A percentile compares a stretch with the other conserved stretches of the same genome.
phyloP scores from a whole-genome alignment of 1,284 basidiomycete genomes.

The Omphalotus olearius region DNA sequence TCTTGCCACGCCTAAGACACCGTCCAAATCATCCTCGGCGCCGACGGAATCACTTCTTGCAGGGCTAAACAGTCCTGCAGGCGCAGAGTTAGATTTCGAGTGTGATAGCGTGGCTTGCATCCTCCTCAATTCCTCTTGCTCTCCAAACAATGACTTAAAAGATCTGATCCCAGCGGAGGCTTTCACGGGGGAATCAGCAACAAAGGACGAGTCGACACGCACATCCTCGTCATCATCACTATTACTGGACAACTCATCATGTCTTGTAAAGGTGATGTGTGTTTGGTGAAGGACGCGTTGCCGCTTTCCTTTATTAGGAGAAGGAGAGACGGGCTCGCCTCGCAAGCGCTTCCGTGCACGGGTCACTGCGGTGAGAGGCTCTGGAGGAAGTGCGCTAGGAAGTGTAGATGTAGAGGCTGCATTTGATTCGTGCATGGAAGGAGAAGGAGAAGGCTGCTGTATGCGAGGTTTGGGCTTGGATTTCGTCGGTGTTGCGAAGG shows the following conservation, averaged over 20 bases:
- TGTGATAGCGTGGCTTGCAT: conserved; percentile 10
- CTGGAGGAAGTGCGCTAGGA: conserved; percentile 17
- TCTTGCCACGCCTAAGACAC: neutral
- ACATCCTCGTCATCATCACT: conserved; percentile 38
- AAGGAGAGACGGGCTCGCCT: conserved; percentile 76
- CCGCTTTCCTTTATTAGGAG: conserved; percentile 71
- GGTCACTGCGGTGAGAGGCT: conserved; percentile 42
- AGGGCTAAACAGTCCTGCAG: conserved; percentile 6
- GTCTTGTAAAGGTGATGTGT: conserved; percentile 25
- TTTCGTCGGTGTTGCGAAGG: conserved; percentile 53
- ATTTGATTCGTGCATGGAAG: conserved; percentile 18
- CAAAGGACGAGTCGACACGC: conserved; percentile 43
- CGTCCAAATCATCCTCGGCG: conserved; percentile 14
- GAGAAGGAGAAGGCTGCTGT: conserved; percentile 32
- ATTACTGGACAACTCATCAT: conserved; percentile 24
- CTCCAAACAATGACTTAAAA: conserved; percentile 68
- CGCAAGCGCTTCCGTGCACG: conserved; percentile 75
- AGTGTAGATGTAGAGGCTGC: conserved; percentile 22
- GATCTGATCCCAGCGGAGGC: conserved; percentile 45
- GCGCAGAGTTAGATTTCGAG: conserved; percentile 11
- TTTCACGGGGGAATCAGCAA: conserved; percentile 70
- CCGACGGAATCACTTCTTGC: neutral
- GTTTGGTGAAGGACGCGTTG: conserved; percentile 39
- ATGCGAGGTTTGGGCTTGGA: conserved; percentile 26
- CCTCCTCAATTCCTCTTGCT: conserved; percentile 31